A percentile compares a stretch with the other conserved stretches of the same genome.
These are phyloP conservation scores for Boletales sp. DNA, from an alignment of 768 basidiomycete genomes.

Conservation along the genomic window DNA sequence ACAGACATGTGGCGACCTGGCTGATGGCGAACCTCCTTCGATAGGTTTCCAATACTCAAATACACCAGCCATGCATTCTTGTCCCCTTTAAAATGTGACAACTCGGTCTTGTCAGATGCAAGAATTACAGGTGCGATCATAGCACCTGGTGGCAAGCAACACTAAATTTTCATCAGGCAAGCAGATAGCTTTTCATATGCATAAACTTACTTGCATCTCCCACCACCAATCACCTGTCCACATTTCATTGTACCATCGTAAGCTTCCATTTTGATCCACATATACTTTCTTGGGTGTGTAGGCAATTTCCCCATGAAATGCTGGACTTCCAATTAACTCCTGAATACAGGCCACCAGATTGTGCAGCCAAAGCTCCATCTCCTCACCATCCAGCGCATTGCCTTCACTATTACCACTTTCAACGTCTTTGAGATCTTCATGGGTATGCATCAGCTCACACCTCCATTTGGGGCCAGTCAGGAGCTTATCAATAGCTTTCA, in stretches of 20 bases:
- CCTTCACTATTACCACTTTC: no score
- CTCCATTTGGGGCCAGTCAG: background rate
- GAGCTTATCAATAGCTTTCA: background rate
- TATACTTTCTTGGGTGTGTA: slow-evolving; percentile 5
- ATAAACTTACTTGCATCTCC: background rate
- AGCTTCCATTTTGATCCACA: background rate
- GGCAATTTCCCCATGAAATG: background rate
- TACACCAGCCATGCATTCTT: slow-evolving; percentile 4
- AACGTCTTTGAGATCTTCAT: background rate
- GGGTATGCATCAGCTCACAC: background rate
- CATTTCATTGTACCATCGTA: slow-evolving; percentile 1
- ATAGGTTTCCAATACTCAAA: background rate
- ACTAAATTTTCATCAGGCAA: background rate
- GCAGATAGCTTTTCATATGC: background rate
- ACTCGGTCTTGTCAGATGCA: background rate
- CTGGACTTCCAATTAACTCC: slow-evolving; percentile 29
- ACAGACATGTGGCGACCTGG: background rate
- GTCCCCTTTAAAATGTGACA: background rate
- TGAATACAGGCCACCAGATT: slow-evolving; percentile 32
- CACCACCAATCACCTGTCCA: slow-evolving; percentile 14
- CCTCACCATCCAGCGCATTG: slow-evolving; percentile 8
- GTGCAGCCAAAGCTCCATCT: slow-evolving; percentile 28
- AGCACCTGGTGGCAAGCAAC: background rate
- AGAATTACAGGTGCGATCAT: background rate
- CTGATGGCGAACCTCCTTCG: background rate